A percentile compares a stretch with the other conserved stretches of the same genome.
phyloP scores from a whole-genome alignment of 306 rosid genomes.

The Prunus salicina region DNA sequence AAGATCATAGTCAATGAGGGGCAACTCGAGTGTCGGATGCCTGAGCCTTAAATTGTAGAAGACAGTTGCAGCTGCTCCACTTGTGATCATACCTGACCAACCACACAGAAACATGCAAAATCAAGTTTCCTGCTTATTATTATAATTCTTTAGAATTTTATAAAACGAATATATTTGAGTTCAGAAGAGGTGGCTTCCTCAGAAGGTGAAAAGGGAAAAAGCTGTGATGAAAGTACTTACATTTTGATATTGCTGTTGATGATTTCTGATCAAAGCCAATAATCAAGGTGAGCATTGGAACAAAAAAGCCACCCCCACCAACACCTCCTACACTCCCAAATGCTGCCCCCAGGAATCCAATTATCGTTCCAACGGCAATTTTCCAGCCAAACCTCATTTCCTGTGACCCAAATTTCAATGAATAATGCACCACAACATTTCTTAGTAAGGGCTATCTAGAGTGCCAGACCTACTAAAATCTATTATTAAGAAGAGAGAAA shows the following conservation, averaged over 20 bases:
- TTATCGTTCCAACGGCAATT: slow-evolving; percentile 40
- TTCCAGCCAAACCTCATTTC: slow-evolving; percentile 66
- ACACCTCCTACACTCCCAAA: slow-evolving; percentile 85
- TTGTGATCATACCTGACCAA: slow-evolving; percentile 62
- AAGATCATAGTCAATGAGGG: slow-evolving; percentile 66
- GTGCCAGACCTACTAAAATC: background rate
- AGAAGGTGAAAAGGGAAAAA: background rate
- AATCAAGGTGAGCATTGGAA: slow-evolving; percentile 69
- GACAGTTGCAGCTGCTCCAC: slow-evolving; percentile 63
- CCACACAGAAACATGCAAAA: background rate
- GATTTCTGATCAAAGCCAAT: slow-evolving; percentile 75
- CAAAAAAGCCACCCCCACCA: slow-evolving; percentile 83
- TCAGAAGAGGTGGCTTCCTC: background rate
- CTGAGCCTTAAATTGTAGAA: slow-evolving; percentile 59
- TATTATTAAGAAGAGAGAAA: background rate
- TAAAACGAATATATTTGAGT: background rate
- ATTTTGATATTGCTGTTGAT: slow-evolving; percentile 64
- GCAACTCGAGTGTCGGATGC: slow-evolving; percentile 60
- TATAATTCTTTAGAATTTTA: background rate
- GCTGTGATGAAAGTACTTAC: slow-evolving; percentile 23
- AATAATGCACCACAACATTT: background rate
- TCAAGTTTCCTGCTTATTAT: background rate
- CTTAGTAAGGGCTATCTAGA: background rate
- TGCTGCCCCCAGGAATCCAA: slow-evolving; percentile 75
- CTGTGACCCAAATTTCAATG: slow-evolving; percentile 30